phyloP scores from a whole-genome alignment of 2,329 filamentous ascomycete species.

The Fusarium nelsonii region DNA sequence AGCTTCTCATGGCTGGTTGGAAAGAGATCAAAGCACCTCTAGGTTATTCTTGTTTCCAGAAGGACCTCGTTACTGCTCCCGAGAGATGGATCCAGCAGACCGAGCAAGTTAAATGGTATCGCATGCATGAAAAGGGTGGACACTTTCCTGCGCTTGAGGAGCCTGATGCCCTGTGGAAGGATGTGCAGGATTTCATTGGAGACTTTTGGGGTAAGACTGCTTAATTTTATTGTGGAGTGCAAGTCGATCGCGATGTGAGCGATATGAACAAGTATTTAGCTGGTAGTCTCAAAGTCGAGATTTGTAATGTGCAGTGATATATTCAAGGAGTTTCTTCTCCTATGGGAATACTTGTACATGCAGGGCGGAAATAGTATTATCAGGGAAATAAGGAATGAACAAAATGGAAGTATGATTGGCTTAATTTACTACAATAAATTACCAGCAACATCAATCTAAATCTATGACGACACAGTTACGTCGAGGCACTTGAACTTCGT shows the following conservation, averaged over 20 bases:
- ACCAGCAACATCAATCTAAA: background rate
- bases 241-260: too few species aligned
- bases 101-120: constrained; percentile 26
- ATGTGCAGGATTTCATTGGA: constrained; percentile 29
- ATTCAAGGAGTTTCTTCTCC: too few species aligned
- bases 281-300: too few species aligned
- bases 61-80: constrained; percentile 2
- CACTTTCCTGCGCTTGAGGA: constrained; percentile 38
- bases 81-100: constrained; percentile 23
- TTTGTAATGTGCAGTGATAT: too few species aligned
- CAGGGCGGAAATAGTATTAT: too few species aligned
- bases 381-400: too few species aligned
- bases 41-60: constrained; percentile 21
- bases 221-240: background rate
- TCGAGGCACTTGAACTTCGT: background rate
- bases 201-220: constrained; percentile 1
- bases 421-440: background rate
- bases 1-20: constrained; percentile 17
- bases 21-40: constrained; percentile 1
- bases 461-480: background rate
- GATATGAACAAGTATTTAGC: too few species aligned
- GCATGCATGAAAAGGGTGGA: constrained; percentile 26
- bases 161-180: constrained; percentile 28
- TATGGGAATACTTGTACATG: too few species aligned
- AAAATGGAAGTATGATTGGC: too few species aligned